A percentile compares a stretch with the other conserved stretches of the same genome.
These are phyloP conservation scores for Aspergillus costaricaensis DNA, from an alignment of 2,329 filamentous ascomycete species.

Conservation along the genomic window DNA sequence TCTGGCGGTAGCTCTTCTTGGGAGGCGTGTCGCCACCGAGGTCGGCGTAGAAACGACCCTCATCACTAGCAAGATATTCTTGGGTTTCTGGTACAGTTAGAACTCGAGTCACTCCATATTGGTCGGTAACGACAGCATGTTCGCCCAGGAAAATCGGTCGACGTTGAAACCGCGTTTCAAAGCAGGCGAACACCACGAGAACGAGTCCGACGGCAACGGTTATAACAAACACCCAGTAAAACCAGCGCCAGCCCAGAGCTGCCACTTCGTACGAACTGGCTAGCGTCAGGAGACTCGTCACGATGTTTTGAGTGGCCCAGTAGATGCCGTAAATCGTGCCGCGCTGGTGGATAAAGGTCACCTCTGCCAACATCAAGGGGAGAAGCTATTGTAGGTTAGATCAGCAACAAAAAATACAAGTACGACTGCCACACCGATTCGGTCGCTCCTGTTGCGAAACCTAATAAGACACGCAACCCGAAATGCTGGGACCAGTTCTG, in stretches of 20 bases:
- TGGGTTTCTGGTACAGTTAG: conserved; percentile 35
- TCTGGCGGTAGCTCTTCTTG: conserved; percentile 26
- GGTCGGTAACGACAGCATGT: conserved; percentile 41
- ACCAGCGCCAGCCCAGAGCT: conserved; percentile 44
- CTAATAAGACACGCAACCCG: conserved; percentile 39
- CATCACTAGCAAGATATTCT: conserved; percentile 2
- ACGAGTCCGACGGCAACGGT: conserved; percentile 39
- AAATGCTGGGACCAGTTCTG: conserved; percentile 41
- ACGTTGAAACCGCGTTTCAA: conserved; percentile 46
- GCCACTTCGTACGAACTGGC: conserved; percentile 40
- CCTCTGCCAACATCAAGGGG: conserved; percentile 43
- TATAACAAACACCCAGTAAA: conserved; percentile 45
- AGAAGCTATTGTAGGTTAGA: conserved; percentile 27
- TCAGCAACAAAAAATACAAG: too few species aligned
- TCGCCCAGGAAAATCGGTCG: conserved; percentile 37
- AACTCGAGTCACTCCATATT: conserved; percentile 42
- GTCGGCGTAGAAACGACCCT: background rate
- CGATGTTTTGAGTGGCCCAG: conserved; percentile 43
- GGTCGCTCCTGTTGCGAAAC: conserved; percentile 42
- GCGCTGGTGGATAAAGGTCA: conserved; percentile 46
- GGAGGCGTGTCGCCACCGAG: background rate
- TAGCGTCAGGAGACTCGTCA: conserved; percentile 36
- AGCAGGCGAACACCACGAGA: conserved; percentile 40
- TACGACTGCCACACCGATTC: conserved; percentile 31
- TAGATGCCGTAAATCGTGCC: conserved; percentile 41